Evolutionary conservation across 371 early-diverging fungal genomes (phyloP), one percentile per base, ranked within the genome.

Genomic region (Mucor velutinosus): DNA sequence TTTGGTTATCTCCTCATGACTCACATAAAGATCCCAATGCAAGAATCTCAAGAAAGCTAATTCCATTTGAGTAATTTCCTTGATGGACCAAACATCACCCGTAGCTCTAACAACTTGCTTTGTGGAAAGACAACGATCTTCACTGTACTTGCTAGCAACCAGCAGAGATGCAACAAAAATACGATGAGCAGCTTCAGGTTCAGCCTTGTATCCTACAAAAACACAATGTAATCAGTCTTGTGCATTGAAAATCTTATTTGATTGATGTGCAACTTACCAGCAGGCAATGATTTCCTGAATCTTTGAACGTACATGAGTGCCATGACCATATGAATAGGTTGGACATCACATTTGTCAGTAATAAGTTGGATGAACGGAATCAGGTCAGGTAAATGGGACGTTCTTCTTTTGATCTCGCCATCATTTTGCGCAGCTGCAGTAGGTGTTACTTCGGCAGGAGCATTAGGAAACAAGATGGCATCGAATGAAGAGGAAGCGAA

Each of bases 21-120:
- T 74, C 57, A 83, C 72, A 60, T 75, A 72, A 4, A 83, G 64
- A 37, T 83, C 68, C 84, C 84, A 81, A 51, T 81, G 73, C 32
- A 83, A 65, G 47, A 83, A 83, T 4, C 75, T 56, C n/a, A 83
- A 63, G 30, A 83, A 78, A 5, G 80, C 84, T 17, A 83, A 58
- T 55, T 83, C 84, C 84, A 83, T 83, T 29, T 76, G 75, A 21
- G 84, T 79, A 41, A 81, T 83, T 62, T 83, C 84, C 62, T 79
- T 81, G 64, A 81, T 79, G 23, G 84, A 75, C 84, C 84, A 83
- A 11, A 83, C 81, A 62, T 83, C 81, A 14, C 84, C 84, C 0
- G 84, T 77, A 19, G 81, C 84, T 64, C 74, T 78, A 0, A 83
- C 81, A 6, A 83, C 71, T 45, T 81, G 75, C 59, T 72, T 75